Base-by-base conservation (phyloP, 441 rosid species). In the Pelargonium citronellum region DNA sequence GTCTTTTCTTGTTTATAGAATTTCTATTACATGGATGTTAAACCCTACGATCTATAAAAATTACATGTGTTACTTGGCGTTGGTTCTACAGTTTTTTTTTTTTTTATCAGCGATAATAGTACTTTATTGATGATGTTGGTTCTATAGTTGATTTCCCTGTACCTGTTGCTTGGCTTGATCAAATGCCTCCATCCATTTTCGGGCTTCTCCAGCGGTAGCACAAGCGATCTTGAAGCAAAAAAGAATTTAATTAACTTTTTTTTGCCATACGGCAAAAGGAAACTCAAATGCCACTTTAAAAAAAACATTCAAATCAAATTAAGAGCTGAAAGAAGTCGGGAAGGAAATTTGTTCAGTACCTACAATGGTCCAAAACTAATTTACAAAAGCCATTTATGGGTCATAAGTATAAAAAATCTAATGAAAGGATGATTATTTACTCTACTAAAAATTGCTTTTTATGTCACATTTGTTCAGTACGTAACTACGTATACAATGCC, bases 141-240 rank as follows among this genome's bases (percentile, higher is more conserved):
- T 62, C 37, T 68, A 74, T 51, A 76, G 62, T 53, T 63, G 67
- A 69, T 60, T 77, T 70, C 41, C 37, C 63, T 17, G 17, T 74
- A 94, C 99, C 94, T 91, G 97, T 74, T 91, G 95, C 85, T 94
- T 94, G 73, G 97, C 96, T 49, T 84, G 84, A 77, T 94, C 91
- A 87, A 94, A 94, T 76, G 99, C 99, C 76, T 94, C 99, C 77
- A 87, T 81, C 99, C 99, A 94, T 78, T 89, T 86, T 60, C 78
- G 73, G 74, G 86, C 88, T 84, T 94, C 97, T 79, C 91, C 99
- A 78, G 96, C 96, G 1, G 90, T 79, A 74, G 89, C 85, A 83
- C 97, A 91, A 77, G 95, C 99, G 83, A 94, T 90, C 99, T 94
- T 71, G 70, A 80, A 83, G 70, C 43, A 78, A 64, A 65, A 71